Evolutionary conservation across 192 early-diverging fungal genomes (phyloP).

Genomic region (Allomyces macrogynus): DNA sequence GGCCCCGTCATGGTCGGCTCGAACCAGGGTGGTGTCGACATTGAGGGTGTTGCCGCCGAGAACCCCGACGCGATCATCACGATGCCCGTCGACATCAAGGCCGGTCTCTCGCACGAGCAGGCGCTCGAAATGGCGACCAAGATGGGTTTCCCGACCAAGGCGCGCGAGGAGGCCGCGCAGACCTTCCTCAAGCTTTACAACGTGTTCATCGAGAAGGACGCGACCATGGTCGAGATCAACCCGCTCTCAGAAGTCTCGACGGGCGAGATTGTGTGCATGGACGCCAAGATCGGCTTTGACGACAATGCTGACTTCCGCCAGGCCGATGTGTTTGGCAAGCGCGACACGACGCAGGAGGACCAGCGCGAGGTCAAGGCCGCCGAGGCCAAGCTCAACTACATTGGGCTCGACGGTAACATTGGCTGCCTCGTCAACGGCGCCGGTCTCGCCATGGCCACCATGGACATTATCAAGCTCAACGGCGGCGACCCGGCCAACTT

Average conservation of each 20-base stretch:
- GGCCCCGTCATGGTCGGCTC: conserved; percentile 93
- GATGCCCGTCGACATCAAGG: conserved; percentile 72
- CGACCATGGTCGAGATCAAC: conserved; percentile 98
- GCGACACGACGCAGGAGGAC: conserved; percentile 91
- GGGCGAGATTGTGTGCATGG: conserved; percentile 72
- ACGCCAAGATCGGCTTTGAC: conserved; percentile 98
- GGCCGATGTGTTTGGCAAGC: conserved; percentile 64
- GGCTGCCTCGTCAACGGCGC: conserved; percentile 98
- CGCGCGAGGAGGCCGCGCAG: conserved; percentile 66
- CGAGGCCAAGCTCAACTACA: conserved; percentile 97
- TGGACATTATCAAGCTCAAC: conserved; percentile 99
- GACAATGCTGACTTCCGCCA: conserved; percentile 98
- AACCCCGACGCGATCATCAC: conserved; percentile 90
- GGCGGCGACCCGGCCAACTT: conserved; percentile 98
- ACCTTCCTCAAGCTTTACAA: conserved; percentile 86
- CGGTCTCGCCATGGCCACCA: conserved; percentile 97
- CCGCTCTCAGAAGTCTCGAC: conserved; percentile 84
- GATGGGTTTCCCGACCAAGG: conserved; percentile 72
- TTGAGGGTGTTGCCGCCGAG: conserved; percentile 86
- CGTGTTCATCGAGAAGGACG: conserved; percentile 89
- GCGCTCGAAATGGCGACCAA: conserved; percentile 59
- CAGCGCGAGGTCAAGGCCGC: conserved; percentile 88
- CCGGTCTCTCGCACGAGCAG: conserved; percentile 50
- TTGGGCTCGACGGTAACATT: conserved; percentile 94
- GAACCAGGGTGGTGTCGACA: conserved; percentile 94